Evolutionary conservation across 208 protist genomes (phyloP), one percentile per base, ranked within the genome.

Genomic region (Trypanosoma grayi): DNA sequence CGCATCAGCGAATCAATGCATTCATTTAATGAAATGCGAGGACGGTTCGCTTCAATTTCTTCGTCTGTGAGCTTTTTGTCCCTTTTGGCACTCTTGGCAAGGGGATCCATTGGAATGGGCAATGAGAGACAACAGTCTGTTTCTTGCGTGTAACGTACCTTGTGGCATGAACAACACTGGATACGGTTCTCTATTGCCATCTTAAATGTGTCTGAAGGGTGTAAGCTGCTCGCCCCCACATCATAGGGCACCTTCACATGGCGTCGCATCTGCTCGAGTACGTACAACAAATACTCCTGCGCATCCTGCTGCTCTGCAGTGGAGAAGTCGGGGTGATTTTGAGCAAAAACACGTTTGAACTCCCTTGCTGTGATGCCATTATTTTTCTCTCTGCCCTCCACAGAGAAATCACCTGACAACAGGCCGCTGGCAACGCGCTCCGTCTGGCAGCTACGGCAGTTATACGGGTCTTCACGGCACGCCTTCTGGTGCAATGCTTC

Each of bases 281-380:
- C 58, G 74, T 98, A 94, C 50, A 95, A 79, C 34, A 98, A 79
- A 70, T 97, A 99, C 71, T 98, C 96, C 20, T 93, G 70, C 0
- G 97, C 95, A 69, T 99, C 98, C 72, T 99, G 98, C 79, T 99
- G 98, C 22, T 75, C 51, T 20, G 79, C 86, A 1, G 90, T 98
- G 37, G 81, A 89, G 55, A 99, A 99, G 56, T 98, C 97, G n/a
- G 89, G 69, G 72, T 99, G 97, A 25, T 73, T 73, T 24, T 85
- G 67, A 20, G 90, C 93, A 50, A 98, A 90, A n/a, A 98, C 81
- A 28, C 62, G 82, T 78, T 99, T 99, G 67, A 99, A 98, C 53
- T 90, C 94, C 18, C 83, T 75, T 24, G 96, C 95, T 18, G 66
- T 67, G 37, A 99, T 88, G 53, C 93, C 90, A 40, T 90, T 80